Evolutionary conservation across 2,329 filamentous ascomycete species (phyloP), one percentile per base, ranked within the genome.

Genomic region (Fusarium zealandicum): DNA sequence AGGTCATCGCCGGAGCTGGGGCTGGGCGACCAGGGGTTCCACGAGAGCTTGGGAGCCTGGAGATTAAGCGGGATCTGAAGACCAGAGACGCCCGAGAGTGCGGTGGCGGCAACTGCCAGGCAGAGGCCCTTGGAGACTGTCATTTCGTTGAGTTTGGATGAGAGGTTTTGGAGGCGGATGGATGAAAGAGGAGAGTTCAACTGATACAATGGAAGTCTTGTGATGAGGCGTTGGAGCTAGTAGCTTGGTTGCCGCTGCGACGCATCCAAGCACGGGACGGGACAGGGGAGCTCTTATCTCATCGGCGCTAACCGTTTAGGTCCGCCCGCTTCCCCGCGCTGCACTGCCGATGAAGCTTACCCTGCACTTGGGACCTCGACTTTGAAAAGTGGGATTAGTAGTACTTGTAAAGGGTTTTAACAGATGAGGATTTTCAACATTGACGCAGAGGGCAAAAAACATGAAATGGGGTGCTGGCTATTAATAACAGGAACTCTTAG

Each of bases 21-120:
- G 48, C 41, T 38, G n/a, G 55, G 42, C 32, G 48, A 55, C 36
- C 53, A 67, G 12, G 37, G 44, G 41, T 35, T 54, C 59, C 59
- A 62, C 44, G 59, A 27, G 51, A 62, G 51, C 59, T 61, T 57
- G 13, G 39, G 27, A n/a, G 52, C 47, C 12, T 57, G 59, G n/a
- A 62, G 18, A 28, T 60, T 53, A 2, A 54, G 65, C 44, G 50
- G 69, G 20, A 69, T 59, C 50, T 69, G 68, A 12, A 67, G 45
- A 16, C 57, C 69, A 22, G 66, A 65, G 9, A 62, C 67, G 48
- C 66, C 59, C 28, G 63, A 64, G 25, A 70, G 52, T 37, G 68
- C 69, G 43, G 69, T 57, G 10, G 61, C 65, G 31, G 65, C 65
- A n/a, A 67, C 63, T 16, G 22, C 22, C 6, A 68, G 18, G 20